A percentile compares a stretch with the other conserved stretches of the same genome.
phyloP scores from a whole-genome alignment of 495 filamentous ascomycete genomes.

The Daldinia decipiens region DNA sequence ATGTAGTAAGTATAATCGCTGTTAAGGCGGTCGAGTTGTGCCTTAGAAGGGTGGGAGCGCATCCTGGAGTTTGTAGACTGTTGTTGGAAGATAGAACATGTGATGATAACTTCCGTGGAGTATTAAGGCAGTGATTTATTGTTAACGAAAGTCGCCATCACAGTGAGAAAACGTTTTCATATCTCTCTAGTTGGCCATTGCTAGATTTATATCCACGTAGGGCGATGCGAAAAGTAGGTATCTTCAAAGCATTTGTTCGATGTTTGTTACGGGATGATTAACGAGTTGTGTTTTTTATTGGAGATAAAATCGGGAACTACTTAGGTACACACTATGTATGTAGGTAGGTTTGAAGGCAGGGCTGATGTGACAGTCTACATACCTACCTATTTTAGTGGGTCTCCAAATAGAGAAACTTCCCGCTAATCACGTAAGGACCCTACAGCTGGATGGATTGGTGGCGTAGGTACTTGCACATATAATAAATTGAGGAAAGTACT shows the following conservation, averaged over 20 bases:
- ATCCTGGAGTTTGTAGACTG: slow-evolving; percentile 37
- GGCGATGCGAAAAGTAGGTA: slow-evolving; percentile 20
- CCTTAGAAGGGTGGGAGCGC: slow-evolving; percentile 43
- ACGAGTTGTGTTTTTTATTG: slow-evolving; percentile 12
- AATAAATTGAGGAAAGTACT: not conserved
- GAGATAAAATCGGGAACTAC: slow-evolving; percentile 12
- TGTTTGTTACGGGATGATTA: not conserved
- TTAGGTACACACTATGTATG: not conserved
- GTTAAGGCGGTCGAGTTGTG: slow-evolving; percentile 40
- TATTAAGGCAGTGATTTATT: slow-evolving; percentile 27
- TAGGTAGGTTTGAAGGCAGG: slow-evolving; percentile 19
- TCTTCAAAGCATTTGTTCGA: slow-evolving; percentile 10
- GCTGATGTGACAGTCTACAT: slow-evolving; percentile 28
- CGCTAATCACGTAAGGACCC: not conserved
- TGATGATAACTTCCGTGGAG: slow-evolving; percentile 44
- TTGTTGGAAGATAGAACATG: slow-evolving; percentile 30
- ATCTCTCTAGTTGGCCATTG: slow-evolving; percentile 3
- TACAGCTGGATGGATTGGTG: too few relatives aligned
- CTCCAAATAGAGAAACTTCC: not conserved
- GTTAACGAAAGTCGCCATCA: slow-evolving; percentile 27
- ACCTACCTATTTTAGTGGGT: slow-evolving; percentile 26
- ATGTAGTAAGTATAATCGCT: slow-evolving; percentile 38
- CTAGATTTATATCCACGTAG: slow-evolving; percentile 16
- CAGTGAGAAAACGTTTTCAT: slow-evolving; percentile 17
- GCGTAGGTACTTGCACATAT: not conserved